A percentile compares a stretch with the other conserved stretches of the same genome.
Evolutionary conservation across 345 rosid genomes (phyloP).

Genomic region (Rubroshorea leprosula): DNA sequence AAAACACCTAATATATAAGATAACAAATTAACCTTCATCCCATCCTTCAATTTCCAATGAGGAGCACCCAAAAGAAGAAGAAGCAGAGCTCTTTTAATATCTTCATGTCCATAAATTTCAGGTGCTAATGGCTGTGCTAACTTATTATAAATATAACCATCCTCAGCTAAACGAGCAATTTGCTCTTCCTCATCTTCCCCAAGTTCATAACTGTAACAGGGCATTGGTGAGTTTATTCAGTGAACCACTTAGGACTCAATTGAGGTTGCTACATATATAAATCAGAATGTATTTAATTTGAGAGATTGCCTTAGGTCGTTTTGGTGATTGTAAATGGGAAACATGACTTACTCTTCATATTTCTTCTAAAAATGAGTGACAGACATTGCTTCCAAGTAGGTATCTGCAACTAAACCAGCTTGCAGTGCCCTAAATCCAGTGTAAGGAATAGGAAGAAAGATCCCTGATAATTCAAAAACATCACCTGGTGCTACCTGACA

Average conservation of each 20-base stretch:
- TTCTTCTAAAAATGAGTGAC: constrained; percentile 88
- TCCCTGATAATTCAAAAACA: constrained; percentile 92
- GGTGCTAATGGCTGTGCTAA: constrained; percentile 87
- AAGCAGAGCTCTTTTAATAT: constrained; percentile 89
- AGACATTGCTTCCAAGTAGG: constrained; percentile 87
- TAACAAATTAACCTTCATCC: constrained; percentile 89
- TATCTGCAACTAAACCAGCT: constrained; percentile 98
- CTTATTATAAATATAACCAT: constrained; percentile 94
- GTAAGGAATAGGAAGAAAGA: constrained; percentile 96
- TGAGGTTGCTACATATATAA: constrained; percentile 82
- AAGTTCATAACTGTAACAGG: constrained; percentile 66
- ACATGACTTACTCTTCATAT: constrained; percentile 84
- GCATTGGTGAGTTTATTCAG: background rate
- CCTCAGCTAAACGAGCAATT: constrained; percentile 84
- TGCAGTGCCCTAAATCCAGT: constrained; percentile 91
- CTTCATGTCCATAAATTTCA: constrained; percentile 98
- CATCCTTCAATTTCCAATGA: constrained; percentile 86
- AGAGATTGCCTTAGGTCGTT: background rate
- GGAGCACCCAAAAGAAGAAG: constrained; percentile 98
- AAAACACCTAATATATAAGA: no score
- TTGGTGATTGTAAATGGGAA: background rate
- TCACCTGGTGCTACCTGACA: constrained; percentile 92
- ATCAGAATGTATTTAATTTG: background rate
- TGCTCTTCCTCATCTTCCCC: constrained; percentile 84
- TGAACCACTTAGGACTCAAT: constrained; percentile 39